Evolutionary conservation across 345 rosid species (phyloP).

Genomic region (Aquilaria sinensis): DNA sequence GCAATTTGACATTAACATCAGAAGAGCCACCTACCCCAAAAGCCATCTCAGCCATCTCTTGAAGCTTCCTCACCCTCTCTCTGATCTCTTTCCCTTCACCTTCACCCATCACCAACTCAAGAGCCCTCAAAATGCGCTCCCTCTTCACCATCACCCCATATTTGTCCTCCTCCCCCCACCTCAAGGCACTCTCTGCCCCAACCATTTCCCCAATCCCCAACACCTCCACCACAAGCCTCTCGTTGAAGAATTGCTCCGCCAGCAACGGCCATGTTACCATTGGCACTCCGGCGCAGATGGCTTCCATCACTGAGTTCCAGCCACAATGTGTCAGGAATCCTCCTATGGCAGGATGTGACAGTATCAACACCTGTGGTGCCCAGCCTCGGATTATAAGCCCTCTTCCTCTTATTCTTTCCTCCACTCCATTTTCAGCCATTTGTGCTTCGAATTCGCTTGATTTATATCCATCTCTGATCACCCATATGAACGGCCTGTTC

Average conservation of each 20-base stretch:
- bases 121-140: slow-evolving; percentile 31
- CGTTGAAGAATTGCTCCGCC: slow-evolving; percentile 58
- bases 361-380: slow-evolving; percentile 54
- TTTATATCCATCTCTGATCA: slow-evolving; percentile 28
- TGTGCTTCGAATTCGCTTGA: slow-evolving; percentile 22
- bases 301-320: slow-evolving; percentile 63
- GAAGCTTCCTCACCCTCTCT: slow-evolving; percentile 25
- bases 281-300: slow-evolving; percentile 37
- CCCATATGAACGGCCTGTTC: slow-evolving; percentile 46
- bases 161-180: slow-evolving; percentile 48
- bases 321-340: slow-evolving; percentile 68
- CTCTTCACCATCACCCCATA: slow-evolving; percentile 35
- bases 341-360: slow-evolving; percentile 42
- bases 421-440: slow-evolving; percentile 20
- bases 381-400: slow-evolving; percentile 49
- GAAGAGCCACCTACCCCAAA: slow-evolving; percentile 53
- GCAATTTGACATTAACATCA: slow-evolving; percentile 18
- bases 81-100: slow-evolving; percentile 36
- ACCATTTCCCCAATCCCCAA: slow-evolving; percentile 38
- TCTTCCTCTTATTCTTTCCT: slow-evolving; percentile 23
- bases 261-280: slow-evolving; percentile 59
- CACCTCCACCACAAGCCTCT: slow-evolving; percentile 41
- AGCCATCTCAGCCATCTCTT: slow-evolving; percentile 28
- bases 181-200: slow-evolving; percentile 30
- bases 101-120: slow-evolving; percentile 32